phyloP scores from a whole-genome alignment of 768 basidiomycete genomes.

The Naematelia aurantialba region DNA sequence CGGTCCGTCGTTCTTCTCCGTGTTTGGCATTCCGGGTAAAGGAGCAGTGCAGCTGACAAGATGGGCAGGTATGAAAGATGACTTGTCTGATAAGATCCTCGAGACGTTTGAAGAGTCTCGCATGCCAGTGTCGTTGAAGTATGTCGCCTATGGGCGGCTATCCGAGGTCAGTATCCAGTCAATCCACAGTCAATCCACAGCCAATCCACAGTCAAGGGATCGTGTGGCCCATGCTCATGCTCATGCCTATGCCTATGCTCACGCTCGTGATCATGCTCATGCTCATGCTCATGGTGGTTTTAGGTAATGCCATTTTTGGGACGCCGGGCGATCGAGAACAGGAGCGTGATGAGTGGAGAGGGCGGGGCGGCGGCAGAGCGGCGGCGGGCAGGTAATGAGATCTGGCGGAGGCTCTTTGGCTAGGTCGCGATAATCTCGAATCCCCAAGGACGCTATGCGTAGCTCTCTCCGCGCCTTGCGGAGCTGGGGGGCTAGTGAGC shows the following conservation, averaged over 20 bases:
- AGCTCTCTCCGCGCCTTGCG: no score
- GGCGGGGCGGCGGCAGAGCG: conserved; percentile 67
- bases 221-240: background rate
- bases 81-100: conserved; percentile 68
- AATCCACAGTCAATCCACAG: background rate
- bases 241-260: no score
- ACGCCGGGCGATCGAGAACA: conserved; percentile 88
- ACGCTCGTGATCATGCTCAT: no score
- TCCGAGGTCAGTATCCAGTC: conserved; percentile 5
- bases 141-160: conserved; percentile 36
- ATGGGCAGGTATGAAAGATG: conserved; percentile 80
- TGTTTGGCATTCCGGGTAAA: no score
- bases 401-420: conserved; percentile 53
- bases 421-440: no score
- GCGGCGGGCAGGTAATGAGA: conserved; percentile 57
- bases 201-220: background rate
- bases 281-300: conserved; percentile 44
- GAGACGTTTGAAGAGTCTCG: conserved; percentile 54
- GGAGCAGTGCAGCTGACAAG: conserved; percentile 49
- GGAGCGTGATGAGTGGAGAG: conserved; percentile 67
- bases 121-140: conserved; percentile 72
- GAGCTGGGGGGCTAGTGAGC: no score
- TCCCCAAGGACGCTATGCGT: no score
- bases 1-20: conserved; percentile 64
- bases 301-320: conserved; percentile 81